Conservation (phyloP, 148 eudicot species). For the Fallopia convolvulus region DNA sequence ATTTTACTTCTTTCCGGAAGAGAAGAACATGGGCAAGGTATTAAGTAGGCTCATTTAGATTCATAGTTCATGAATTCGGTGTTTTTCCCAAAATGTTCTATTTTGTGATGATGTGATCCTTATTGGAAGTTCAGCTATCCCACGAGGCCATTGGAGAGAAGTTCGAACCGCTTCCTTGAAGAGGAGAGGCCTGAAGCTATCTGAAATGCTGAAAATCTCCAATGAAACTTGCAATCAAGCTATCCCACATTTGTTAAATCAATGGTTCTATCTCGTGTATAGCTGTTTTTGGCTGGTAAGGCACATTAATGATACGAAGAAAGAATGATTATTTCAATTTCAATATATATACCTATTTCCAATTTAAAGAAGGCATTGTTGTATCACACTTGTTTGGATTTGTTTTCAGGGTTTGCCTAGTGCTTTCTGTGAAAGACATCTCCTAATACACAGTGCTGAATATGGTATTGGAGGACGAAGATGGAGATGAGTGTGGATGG, state of each 20-base stretch:
- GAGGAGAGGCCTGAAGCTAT: slow-evolving; percentile 36
- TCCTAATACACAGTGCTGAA: slow-evolving; percentile 27
- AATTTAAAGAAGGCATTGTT: not conserved
- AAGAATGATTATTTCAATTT: not conserved
- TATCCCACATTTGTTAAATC: slow-evolving; percentile 53
- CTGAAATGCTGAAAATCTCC: slow-evolving; percentile 38
- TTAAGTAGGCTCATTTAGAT: not conserved
- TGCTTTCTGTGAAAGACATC: slow-evolving; percentile 37
- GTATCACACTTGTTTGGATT: not conserved
- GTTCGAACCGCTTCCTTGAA: slow-evolving; percentile 36
- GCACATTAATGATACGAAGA: not conserved
- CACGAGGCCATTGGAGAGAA: slow-evolving; percentile 48
- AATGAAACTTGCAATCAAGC: slow-evolving; percentile 28
- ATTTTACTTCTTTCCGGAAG: slow-evolving; percentile 28
- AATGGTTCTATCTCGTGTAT: slow-evolving; percentile 66
- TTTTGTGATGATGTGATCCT: not conserved
- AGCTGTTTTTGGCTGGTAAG: slow-evolving; percentile 76
- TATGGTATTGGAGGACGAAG: slow-evolving; percentile 40
- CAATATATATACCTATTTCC: not conserved
- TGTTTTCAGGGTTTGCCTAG: slow-evolving; percentile 43
- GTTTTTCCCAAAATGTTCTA: not conserved
- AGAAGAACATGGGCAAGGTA: slow-evolving; percentile 54
- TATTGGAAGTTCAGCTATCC: slow-evolving; percentile 31
- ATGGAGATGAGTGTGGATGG: slow-evolving; percentile 57
- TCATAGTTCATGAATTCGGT: not conserved